These are phyloP conservation scores for Gloeophyllum trabeum DNA, from an alignment of 768 basidiomycete genomes.

Conservation along the genomic window DNA sequence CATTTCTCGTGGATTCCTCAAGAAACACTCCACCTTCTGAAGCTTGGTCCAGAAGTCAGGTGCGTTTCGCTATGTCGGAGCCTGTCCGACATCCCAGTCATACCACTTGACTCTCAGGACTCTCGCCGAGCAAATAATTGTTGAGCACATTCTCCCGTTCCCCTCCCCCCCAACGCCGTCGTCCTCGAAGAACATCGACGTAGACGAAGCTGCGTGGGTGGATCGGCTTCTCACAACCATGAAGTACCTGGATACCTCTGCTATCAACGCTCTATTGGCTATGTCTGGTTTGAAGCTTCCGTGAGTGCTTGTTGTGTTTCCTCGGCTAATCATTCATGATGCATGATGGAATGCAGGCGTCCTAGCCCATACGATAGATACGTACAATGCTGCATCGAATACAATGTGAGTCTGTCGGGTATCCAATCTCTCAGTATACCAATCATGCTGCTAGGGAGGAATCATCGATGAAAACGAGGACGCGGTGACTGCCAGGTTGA, in stretches of 20 bases:
- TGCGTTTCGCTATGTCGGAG: too few relatives aligned
- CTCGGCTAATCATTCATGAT: not conserved
- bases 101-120: conserved; percentile 23
- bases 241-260: conserved; percentile 49
- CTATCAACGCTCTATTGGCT: conserved; percentile 42
- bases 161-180: conserved; percentile 38
- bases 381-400: conserved; percentile 59
- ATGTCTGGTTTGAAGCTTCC: conserved; percentile 51
- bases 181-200: conserved; percentile 34
- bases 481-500: conserved; percentile 40
- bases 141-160: conserved; percentile 75
- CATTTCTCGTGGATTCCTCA: conserved; percentile 95
- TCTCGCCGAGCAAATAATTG: conserved; percentile 54
- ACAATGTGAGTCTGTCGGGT: conserved; percentile 82
- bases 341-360: conserved; percentile 28
- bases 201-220: conserved; percentile 80
- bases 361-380: conserved; percentile 62
- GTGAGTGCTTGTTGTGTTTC: conserved; percentile 34
- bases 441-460: conserved; percentile 51
- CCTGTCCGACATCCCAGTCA: not conserved
- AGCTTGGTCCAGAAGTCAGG: conserved; percentile 48
- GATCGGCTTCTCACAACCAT: conserved; percentile 71
- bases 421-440: not conserved
- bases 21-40: conserved; percentile 45
- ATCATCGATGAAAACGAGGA: conserved; percentile 82